These are phyloP conservation scores for Phytophthora kernoviae DNA, from an alignment of 352 stramenopile genomes.

Conservation along the genomic window DNA sequence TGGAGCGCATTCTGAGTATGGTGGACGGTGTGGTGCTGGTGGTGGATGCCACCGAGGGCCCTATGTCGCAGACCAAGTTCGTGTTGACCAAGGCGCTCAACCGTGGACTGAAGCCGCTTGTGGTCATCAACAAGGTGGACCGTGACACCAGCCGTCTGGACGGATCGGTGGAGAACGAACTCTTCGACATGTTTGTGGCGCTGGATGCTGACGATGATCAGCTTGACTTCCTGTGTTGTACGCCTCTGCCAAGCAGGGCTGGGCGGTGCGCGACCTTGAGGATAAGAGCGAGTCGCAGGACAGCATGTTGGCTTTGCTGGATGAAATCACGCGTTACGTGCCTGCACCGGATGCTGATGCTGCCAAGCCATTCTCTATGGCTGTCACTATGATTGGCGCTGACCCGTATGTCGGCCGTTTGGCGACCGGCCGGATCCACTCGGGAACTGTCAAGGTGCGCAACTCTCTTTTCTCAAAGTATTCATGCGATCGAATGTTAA, in stretches of 20 bases:
- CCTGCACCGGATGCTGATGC: constrained; percentile 86
- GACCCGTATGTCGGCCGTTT: constrained; percentile 98
- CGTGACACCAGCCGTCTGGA: constrained; percentile 90
- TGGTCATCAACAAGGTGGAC: constrained; percentile 99
- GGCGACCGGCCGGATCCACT: constrained; percentile 95
- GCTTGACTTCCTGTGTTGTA: constrained; percentile 98
- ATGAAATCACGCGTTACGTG: constrained; percentile 96
- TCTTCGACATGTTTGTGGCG: constrained; percentile 97
- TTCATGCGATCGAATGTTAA: constrained; percentile 2
- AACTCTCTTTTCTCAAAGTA: background rate
- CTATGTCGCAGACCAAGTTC: constrained; percentile 99
- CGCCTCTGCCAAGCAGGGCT: constrained; percentile 95
- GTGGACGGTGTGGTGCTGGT: constrained; percentile 98
- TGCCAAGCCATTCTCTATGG: constrained; percentile 91
- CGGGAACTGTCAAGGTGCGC: constrained; percentile 84
- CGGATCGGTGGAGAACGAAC: constrained; percentile 95
- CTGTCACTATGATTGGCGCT: constrained; percentile 96
- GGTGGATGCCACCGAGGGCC: constrained; percentile 96
- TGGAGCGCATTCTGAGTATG: constrained; percentile 97
- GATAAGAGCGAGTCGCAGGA: constrained; percentile 56
- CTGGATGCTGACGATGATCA: constrained; percentile 95
- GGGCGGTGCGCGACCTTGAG: constrained; percentile 92
- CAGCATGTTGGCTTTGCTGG: constrained; percentile 96
- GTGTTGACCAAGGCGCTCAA: constrained; percentile 97
- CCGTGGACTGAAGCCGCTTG: constrained; percentile 92